phyloP scores from a whole-genome alignment of 495 filamentous ascomycete genomes.

The Darksidea phi region DNA sequence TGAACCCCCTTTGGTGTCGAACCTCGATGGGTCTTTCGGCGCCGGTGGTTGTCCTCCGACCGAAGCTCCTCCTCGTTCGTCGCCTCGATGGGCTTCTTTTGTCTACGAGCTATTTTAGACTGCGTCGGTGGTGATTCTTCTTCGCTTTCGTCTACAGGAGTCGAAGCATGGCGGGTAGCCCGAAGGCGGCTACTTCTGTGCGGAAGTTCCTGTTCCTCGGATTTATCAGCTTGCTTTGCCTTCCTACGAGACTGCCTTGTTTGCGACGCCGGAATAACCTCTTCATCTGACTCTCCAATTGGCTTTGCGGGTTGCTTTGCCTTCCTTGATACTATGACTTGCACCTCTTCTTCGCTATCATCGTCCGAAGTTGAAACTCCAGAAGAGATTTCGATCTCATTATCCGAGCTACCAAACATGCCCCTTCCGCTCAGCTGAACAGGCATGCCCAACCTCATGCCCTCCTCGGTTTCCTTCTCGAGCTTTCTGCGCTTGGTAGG shows the following conservation, averaged over 20 bases:
- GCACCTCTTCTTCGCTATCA: background rate
- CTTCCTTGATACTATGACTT: background rate
- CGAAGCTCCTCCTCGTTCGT: too few relatives aligned
- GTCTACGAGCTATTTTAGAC: background rate
- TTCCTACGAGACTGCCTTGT: background rate
- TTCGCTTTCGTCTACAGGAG: background rate
- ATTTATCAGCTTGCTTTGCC: conserved; percentile 2
- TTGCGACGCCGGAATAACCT: background rate
- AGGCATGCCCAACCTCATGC: conserved; percentile 17
- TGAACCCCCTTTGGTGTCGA: background rate
- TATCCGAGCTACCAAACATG: conserved; percentile 3
- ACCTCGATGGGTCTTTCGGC: too few relatives aligned
- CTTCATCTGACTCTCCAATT: background rate
- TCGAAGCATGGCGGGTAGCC: background rate
- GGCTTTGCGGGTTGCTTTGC: background rate
- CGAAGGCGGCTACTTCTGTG: too few relatives aligned
- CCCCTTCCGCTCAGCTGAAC: background rate
- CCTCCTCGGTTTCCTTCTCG: conserved; percentile 2
- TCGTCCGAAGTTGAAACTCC: background rate
- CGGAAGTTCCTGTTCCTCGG: background rate
- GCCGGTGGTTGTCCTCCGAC: too few relatives aligned
- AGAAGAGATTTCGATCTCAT: background rate
- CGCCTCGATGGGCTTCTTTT: background rate
- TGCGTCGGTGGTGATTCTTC: background rate
- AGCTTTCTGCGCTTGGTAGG: conserved; percentile 15